A percentile compares a stretch with the other conserved stretches of the same genome.
Evolutionary conservation across 176 grass and related monocot genomes (phyloP).

Genomic region (Phragmites australis): DNA sequence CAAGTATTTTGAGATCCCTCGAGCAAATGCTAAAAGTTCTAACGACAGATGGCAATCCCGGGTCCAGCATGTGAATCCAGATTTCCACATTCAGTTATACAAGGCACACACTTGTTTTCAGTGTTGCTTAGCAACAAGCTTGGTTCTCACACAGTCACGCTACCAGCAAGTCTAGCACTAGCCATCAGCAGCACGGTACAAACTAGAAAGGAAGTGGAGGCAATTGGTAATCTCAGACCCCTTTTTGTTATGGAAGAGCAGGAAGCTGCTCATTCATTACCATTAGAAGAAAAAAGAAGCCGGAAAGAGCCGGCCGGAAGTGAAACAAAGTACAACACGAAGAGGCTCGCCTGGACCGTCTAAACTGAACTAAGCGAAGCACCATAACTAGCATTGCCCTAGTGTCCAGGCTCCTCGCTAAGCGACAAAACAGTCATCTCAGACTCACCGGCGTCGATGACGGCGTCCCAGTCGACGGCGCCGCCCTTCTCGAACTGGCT

Average conservation of each 20-base stretch:
- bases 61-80: neutral
- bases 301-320: too few species aligned
- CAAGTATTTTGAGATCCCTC: neutral
- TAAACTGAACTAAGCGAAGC: too few species aligned
- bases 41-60: neutral
- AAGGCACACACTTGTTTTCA: neutral
- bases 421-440: too few species aligned
- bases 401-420: too few species aligned
- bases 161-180: too few species aligned
- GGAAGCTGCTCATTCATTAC: too few species aligned
- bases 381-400: too few species aligned
- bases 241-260: too few species aligned
- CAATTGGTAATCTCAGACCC: neutral
- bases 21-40: neutral
- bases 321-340: too few species aligned
- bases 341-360: too few species aligned
- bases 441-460: conserved; percentile 84
- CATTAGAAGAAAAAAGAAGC: too few species aligned
- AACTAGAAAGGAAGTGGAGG: neutral
- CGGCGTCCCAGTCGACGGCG: conserved; percentile 80
- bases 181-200: neutral
- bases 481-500: conserved; percentile 64
- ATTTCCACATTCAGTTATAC: neutral
- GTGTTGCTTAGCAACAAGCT: neutral
- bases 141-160: neutral